Evolutionary conservation across 129 eudicot species (phyloP).

Genomic region (Flaveria sonorensis): DNA sequence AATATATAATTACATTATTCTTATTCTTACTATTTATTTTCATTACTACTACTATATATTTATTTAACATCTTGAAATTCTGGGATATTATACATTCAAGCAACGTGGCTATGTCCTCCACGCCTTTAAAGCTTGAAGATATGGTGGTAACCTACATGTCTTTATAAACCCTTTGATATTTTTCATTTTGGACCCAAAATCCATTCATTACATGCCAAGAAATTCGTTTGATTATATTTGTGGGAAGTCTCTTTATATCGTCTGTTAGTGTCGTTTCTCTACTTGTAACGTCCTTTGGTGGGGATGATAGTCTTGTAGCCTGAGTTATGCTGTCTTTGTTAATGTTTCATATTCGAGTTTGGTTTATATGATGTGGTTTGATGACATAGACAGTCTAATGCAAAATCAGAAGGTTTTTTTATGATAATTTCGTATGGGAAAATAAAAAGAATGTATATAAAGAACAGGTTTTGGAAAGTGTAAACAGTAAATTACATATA

Average conservation of each 20-base stretch:
- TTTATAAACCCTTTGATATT: conserved; percentile 13
- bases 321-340: not conserved
- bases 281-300: not conserved
- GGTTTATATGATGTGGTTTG: not conserved
- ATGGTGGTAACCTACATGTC: conserved; percentile 41
- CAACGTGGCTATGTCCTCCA: conserved; percentile 37
- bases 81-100: conserved; percentile 16
- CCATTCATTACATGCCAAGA: conserved; percentile 10
- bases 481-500: not conserved
- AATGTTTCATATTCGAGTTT: not conserved
- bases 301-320: not conserved
- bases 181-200: conserved; percentile 12
- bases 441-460: not conserved
- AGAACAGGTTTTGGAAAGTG: not conserved
- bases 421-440: not conserved
- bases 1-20: too few relatives aligned
- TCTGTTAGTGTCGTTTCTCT: not conserved
- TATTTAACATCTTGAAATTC: not conserved
- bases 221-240: not conserved
- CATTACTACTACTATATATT: not conserved
- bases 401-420: not conserved
- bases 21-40: not conserved
- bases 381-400: not conserved
- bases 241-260: not conserved
- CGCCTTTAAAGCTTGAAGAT: conserved; percentile 31